Conservation (phyloP, 768 basidiomycete species). For the Collybiopsis luxurians region DNA sequence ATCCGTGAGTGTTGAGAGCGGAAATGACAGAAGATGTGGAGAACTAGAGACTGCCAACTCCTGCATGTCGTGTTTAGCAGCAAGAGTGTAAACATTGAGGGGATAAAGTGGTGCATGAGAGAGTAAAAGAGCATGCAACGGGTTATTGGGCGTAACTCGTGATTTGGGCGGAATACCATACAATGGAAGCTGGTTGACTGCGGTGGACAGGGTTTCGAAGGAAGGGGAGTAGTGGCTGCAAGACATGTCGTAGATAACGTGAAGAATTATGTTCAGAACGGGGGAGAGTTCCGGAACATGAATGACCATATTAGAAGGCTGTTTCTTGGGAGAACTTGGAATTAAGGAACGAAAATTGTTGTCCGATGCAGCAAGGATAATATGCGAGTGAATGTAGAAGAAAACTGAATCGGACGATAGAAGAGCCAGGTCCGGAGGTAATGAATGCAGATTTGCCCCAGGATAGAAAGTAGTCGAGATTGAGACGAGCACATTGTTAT, state of each 20-base stretch:
- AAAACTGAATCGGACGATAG: slow-evolving; percentile 77
- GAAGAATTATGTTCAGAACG: slow-evolving; percentile 70
- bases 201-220: slow-evolving; percentile 52
- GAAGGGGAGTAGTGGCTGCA: slow-evolving; percentile 74
- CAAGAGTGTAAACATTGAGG: slow-evolving; percentile 69
- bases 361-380: slow-evolving; percentile 56
- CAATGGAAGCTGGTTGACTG: slow-evolving; percentile 51
- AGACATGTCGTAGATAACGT: slow-evolving; percentile 68
- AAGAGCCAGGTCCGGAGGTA: slow-evolving; percentile 62
- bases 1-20: slow-evolving; percentile 67
- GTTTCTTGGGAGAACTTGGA: slow-evolving; percentile 36
- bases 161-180: slow-evolving; percentile 60
- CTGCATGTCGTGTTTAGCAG: slow-evolving; percentile 62
- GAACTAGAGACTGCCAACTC: slow-evolving; percentile 77
- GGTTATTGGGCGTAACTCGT: slow-evolving; percentile 46
- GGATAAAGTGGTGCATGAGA: slow-evolving; percentile 67
- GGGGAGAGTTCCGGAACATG: slow-evolving; percentile 57
- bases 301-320: slow-evolving; percentile 52
- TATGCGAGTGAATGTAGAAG: slow-evolving; percentile 73
- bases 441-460: slow-evolving; percentile 42
- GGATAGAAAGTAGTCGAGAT: slow-evolving; percentile 85
- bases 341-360: slow-evolving; percentile 65
- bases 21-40: slow-evolving; percentile 69
- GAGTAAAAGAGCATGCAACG: slow-evolving; percentile 59
- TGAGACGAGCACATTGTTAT: slow-evolving; percentile 53